These are phyloP conservation scores for Stropharia rugosoannulata DNA, from an alignment of 768 basidiomycete genomes.

Conservation along the genomic window DNA sequence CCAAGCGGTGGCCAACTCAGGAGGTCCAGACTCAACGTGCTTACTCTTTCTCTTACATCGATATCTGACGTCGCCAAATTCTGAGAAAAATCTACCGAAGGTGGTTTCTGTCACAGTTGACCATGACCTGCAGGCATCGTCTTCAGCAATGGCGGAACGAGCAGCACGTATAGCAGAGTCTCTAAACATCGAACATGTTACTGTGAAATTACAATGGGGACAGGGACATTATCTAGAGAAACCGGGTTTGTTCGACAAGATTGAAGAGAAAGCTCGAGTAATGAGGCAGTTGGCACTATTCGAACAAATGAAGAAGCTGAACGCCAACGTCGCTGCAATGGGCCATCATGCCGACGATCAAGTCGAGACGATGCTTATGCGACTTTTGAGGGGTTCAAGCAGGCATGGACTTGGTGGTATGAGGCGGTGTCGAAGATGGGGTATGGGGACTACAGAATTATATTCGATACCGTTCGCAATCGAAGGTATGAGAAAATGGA, in stretches of 20 bases:
- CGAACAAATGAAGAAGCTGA: slow-evolving; percentile 34
- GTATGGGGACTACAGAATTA: slow-evolving; percentile 58
- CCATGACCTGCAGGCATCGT: slow-evolving; percentile 65
- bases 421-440: slow-evolving; percentile 67
- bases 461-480: slow-evolving; percentile 42
- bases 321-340: slow-evolving; percentile 50
- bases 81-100: slow-evolving; percentile 6
- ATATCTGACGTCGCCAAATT: slow-evolving; percentile 29
- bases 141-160: slow-evolving; percentile 51
- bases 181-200: slow-evolving; percentile 47
- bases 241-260: slow-evolving; percentile 36
- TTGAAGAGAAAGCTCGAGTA: slow-evolving; percentile 58
- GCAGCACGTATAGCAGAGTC: slow-evolving; percentile 41
- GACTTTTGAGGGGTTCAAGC: slow-evolving; percentile 58
- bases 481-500: slow-evolving; percentile 65
- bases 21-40: slow-evolving; percentile 82
- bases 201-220: slow-evolving; percentile 58
- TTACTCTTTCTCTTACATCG: slow-evolving; percentile 66
- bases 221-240: slow-evolving; percentile 44
- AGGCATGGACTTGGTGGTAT: slow-evolving; percentile 65
- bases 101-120: slow-evolving; percentile 64
- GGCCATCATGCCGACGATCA: slow-evolving; percentile 86
- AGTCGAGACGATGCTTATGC: slow-evolving; percentile 77
- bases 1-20: slow-evolving; percentile 75
- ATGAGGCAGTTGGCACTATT: slow-evolving; percentile 50